Evolutionary conservation across 192 early-diverging fungal species (phyloP).

Genomic region (Endogone sp.): DNA sequence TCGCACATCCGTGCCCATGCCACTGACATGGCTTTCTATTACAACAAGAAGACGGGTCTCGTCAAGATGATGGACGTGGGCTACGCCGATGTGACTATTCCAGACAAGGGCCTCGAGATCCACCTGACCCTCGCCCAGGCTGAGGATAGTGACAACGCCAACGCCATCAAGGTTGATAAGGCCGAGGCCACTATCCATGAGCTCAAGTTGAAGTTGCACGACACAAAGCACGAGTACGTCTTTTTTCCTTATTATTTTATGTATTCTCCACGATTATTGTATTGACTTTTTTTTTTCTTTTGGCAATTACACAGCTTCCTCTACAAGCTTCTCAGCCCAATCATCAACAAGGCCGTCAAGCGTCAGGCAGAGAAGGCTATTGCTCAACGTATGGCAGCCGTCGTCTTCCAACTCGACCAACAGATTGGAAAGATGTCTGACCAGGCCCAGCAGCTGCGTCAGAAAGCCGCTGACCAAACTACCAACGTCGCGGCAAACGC

Average conservation of each 20-base stretch:
- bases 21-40: constrained; percentile 54
- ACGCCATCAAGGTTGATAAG: constrained; percentile 25
- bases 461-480: neutral
- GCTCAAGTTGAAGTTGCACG: constrained; percentile 37
- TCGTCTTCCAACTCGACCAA: constrained; percentile 10
- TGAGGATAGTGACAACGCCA: constrained; percentile 3
- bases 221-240: constrained; percentile 42
- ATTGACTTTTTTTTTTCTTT: neutral
- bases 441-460: neutral
- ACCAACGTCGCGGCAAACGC: too few relatives aligned
- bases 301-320: constrained; percentile 6
- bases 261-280: neutral
- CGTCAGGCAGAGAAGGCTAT: constrained; percentile 16
- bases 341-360: constrained; percentile 21
- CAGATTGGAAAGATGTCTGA: neutral
- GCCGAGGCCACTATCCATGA: constrained; percentile 31
- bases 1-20: constrained; percentile 47
- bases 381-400: constrained; percentile 6
- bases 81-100: constrained; percentile 41
- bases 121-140: constrained; percentile 10
- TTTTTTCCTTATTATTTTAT: constrained; percentile 4
- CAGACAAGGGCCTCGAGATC: constrained; percentile 27
- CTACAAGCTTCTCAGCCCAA: constrained; percentile 31
- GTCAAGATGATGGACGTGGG: constrained; percentile 44
- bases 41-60: constrained; percentile 47